Percentiles rank a stretch among this genome's conserved stretches.
Evolutionary conservation across 2,329 filamentous ascomycete genomes (phyloP).

Genomic region (Epichloe uncinata): DNA sequence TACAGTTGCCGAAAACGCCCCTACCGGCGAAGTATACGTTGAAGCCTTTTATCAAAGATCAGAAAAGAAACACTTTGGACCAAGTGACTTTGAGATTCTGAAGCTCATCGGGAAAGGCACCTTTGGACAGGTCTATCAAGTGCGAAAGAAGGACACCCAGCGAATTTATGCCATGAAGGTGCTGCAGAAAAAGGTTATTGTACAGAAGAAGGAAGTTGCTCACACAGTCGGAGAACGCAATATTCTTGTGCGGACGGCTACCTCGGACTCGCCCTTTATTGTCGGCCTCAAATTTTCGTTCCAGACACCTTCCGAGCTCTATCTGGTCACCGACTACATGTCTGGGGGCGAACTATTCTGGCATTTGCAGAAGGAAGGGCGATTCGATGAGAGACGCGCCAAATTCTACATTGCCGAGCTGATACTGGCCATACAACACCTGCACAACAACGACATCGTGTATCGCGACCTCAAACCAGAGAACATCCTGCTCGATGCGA

Average conservation of each 20-base stretch:
- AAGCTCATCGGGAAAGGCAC: conserved; percentile 97
- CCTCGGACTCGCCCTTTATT: conserved; percentile 91
- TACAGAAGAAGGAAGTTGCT: conserved; percentile 98
- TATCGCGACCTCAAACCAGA: conserved; percentile 96
- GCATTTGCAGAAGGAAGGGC: conserved; percentile 94
- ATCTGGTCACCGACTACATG: conserved; percentile 99
- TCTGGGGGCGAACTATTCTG: conserved; percentile 96
- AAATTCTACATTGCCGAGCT: conserved; percentile 99
- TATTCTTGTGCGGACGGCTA: conserved; percentile 91
- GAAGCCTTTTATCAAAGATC: conserved; percentile 75
- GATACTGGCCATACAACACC: conserved; percentile 85
- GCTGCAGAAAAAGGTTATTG: conserved; percentile 97
- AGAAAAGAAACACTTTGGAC: conserved; percentile 84
- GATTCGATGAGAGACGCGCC: conserved; percentile 85
- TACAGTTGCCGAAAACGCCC: conserved; percentile 54
- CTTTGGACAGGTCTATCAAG: conserved; percentile 96
- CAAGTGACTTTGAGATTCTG: conserved; percentile 89
- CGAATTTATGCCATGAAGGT: conserved; percentile 99
- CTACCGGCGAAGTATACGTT: conserved; percentile 80
- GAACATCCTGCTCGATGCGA: conserved; percentile 92
- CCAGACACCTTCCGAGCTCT: conserved; percentile 91
- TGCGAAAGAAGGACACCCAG: conserved; percentile 89
- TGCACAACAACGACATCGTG: conserved; percentile 94
- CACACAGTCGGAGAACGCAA: conserved; percentile 96
- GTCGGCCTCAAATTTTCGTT: conserved; percentile 98